Evolutionary conservation across 1,284 basidiomycete species (phyloP), one percentile per base, ranked within the genome.

Genomic region (Cutaneotrichosporon sp.): DNA sequence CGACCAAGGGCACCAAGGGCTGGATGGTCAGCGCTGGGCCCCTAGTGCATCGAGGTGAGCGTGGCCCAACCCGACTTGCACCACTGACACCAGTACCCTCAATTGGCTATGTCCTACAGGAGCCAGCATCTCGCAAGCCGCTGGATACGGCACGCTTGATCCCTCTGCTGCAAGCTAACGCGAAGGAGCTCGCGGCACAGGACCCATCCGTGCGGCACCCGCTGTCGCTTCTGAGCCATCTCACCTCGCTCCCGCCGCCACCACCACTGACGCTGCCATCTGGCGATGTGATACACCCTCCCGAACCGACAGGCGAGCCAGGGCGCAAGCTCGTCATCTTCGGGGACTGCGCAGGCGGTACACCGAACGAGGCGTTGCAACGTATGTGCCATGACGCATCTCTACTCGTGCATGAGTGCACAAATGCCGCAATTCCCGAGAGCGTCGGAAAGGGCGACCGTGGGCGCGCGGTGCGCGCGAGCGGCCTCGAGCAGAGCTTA

Each of bases 71-170:
- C 14, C 4, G 18, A 30, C 32, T 36, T 32, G 49, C 18, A 16
- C 42, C 8, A 9, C 58, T 63, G 36, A 64, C 65, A 9, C 85
- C 70, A 93, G 92, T 91, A 67, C 88, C 89, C 2, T 91, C 90
- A 69, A 80, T 95, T 52, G 93, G 92, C 16, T 96, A 90, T 74
- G 82, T 92, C 40, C 85, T 96, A 65, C 83, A 85, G 61, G 92
- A 94, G 75, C 78, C 83, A 8, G 78, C 77, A 18, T 78, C 80
- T 0, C 74, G 81, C 2, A 69, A 76, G 22, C 76, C 81, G 0
- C 70, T 83, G 26, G 74, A 82, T 46, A 76, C 78, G 1, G 67
- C 71, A 1, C 63, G 66, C 1, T 71, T 81, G 1, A 74, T 78
- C 16, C 78, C 82, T 0, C 62, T 81, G 10, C 74, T 84, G 26